Percentiles rank a stretch among this genome's conserved stretches.
phyloP scores from a whole-genome alignment of 2,329 filamentous ascomycete genomes.

The Ambrosiella beaveri region DNA sequence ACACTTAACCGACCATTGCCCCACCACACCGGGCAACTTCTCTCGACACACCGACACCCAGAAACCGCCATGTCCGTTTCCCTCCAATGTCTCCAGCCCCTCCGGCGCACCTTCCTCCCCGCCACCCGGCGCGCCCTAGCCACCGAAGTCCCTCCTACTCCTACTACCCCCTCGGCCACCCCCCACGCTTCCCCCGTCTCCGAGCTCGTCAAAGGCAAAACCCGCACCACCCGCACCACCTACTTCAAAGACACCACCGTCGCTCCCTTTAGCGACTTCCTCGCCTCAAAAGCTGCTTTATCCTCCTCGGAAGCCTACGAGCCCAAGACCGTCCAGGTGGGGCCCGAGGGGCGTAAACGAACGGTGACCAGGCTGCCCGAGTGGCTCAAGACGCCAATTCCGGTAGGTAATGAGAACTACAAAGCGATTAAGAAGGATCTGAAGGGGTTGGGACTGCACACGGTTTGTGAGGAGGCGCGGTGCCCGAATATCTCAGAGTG shows the following conservation, averaged over 20 bases:
- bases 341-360: conserved; percentile 42
- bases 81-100: conserved; percentile 26
- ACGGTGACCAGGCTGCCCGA: conserved; percentile 62
- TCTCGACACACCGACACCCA: not conserved
- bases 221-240: conserved; percentile 23
- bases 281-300: conserved; percentile 28
- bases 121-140: conserved; percentile 25
- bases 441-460: conserved; percentile 75
- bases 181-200: conserved; percentile 8
- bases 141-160: conserved; percentile 25
- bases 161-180: conserved; percentile 13
- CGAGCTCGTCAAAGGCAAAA: conserved; percentile 21
- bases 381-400: conserved; percentile 95
- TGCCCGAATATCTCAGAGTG: conserved; percentile 97
- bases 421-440: conserved; percentile 92
- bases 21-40: not conserved
- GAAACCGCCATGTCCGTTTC: conserved; percentile 24
- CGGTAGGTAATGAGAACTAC: conserved; percentile 62
- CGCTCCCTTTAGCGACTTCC: conserved; percentile 41
- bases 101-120: conserved; percentile 22
- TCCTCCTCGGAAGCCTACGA: conserved; percentile 38
- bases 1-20: too few species aligned
- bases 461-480: conserved; percentile 91
- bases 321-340: conserved; percentile 45
- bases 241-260: conserved; percentile 45